These are phyloP conservation scores for Globisporangium canariense DNA, from an alignment of 352 stramenopile species.

Conservation along the genomic window DNA sequence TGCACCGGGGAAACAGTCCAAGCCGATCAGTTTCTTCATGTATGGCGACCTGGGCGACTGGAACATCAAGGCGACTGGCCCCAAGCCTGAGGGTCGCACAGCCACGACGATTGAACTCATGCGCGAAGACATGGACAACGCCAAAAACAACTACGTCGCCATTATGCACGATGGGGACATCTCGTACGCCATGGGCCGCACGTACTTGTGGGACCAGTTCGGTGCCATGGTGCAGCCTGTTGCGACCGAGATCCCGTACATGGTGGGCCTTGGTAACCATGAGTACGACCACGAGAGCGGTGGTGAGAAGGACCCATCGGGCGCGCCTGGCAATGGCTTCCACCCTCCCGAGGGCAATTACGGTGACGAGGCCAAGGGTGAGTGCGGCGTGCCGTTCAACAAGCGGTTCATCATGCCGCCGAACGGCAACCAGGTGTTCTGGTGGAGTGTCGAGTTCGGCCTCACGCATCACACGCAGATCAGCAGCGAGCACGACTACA, in stretches of 20 bases:
- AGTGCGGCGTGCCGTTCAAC: conserved; percentile 65
- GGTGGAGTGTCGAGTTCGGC: conserved; percentile 89
- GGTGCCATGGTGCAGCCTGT: conserved; percentile 64
- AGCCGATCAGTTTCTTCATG: conserved; percentile 49
- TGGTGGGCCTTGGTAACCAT: conserved; percentile 54
- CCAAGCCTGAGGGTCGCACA: conserved; percentile 16
- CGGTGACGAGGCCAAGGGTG: conserved; percentile 46
- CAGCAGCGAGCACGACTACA: conserved; percentile 89
- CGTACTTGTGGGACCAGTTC: conserved; percentile 72
- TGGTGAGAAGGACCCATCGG: conserved; percentile 47
- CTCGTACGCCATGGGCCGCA: conserved; percentile 51
- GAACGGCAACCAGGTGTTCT: conserved; percentile 63
- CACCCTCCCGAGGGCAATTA: conserved; percentile 64
- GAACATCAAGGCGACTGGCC: conserved; percentile 10
- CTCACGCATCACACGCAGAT: conserved; percentile 91
- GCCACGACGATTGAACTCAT: conserved; percentile 33
- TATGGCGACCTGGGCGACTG: conserved; percentile 65
- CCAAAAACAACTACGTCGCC: conserved; percentile 28
- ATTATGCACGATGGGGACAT: conserved; percentile 79
- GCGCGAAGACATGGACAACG: conserved; percentile 19
- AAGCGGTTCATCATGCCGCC: conserved; percentile 55
- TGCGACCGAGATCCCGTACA: conserved; percentile 51
- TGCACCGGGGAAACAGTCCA: conserved; percentile 5
- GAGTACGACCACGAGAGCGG: conserved; percentile 61
- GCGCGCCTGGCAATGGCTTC: conserved; percentile 38